Evolutionary conservation across 257 asterid species (phyloP).

Genomic region (Nicotiana benthamiana): DNA sequence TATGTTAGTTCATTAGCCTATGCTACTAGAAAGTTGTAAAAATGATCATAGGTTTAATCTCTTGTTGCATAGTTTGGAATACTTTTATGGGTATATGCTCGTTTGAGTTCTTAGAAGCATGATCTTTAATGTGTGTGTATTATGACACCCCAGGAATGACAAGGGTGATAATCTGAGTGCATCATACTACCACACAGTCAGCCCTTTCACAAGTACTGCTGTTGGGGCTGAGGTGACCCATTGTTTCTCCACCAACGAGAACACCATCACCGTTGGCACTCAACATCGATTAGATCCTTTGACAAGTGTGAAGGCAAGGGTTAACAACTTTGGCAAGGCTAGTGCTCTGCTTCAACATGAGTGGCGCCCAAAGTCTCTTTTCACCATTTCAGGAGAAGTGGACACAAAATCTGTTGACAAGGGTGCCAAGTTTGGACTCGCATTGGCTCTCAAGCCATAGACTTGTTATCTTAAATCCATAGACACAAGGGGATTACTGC

Average conservation of each 20-base stretch:
- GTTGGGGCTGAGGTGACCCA: conserved; percentile 55
- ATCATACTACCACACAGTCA: conserved; percentile 43
- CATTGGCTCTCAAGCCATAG: conserved; percentile 49
- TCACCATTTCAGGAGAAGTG: conserved; percentile 43
- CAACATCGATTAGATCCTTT: conserved; percentile 43
- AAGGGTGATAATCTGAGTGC: conserved; percentile 41
- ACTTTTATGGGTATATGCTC: too few species aligned
- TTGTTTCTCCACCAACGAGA: conserved; percentile 39
- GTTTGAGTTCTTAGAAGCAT: too few species aligned
- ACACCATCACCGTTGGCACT: conserved; percentile 42
- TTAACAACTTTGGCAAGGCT: conserved; percentile 48
- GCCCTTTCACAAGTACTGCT: conserved; percentile 41
- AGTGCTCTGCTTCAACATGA: conserved; percentile 51
- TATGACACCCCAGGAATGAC: conserved; percentile 35
- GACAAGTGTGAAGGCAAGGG: conserved; percentile 43
- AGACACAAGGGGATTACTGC: not conserved
- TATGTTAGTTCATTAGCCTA: not conserved
- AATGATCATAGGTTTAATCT: not conserved
- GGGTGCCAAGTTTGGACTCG: conserved; percentile 51
- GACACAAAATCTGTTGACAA: conserved; percentile 48
- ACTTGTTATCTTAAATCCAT: not conserved
- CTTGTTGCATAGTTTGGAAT: too few species aligned
- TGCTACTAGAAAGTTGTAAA: not conserved
- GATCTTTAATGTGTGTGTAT: not conserved
- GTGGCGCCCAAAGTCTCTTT: conserved; percentile 54